These are phyloP conservation scores for Aspergillus indologenus DNA, from an alignment of 495 filamentous ascomycete genomes.

Conservation along the genomic window DNA sequence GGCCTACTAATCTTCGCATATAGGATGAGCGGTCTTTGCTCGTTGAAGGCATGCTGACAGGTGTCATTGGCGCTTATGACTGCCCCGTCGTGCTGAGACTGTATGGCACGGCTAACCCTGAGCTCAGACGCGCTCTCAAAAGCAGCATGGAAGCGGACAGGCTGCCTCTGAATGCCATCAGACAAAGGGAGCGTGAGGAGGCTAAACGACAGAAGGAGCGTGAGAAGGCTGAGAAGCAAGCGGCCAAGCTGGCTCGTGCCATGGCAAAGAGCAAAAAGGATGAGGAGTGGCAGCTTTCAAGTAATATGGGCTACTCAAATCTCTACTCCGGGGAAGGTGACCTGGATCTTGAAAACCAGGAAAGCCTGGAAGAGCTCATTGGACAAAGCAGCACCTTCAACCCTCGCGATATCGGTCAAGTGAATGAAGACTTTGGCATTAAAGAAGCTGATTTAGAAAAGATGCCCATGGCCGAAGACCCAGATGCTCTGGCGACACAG, in stretches of 20 bases:
- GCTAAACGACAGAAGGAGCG: conserved; percentile 26
- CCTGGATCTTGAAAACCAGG: conserved; percentile 24
- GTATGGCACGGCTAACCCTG: conserved; percentile 60
- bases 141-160: conserved; percentile 59
- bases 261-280: conserved; percentile 38
- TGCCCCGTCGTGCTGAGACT: conserved; percentile 67
- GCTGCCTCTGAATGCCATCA: conserved; percentile 48
- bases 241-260: conserved; percentile 44
- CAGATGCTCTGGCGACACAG: conserved; percentile 56
- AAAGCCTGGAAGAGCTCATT: conserved; percentile 60
- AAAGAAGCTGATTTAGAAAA: conserved; percentile 66
- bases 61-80: conserved; percentile 59
- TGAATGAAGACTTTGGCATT: conserved; percentile 66
- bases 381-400: conserved; percentile 66
- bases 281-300: conserved; percentile 28
- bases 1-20: conserved; percentile 29
- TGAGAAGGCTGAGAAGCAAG: conserved; percentile 48
- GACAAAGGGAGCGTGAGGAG: conserved; percentile 33
- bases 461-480: conserved; percentile 72
- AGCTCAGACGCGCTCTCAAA: conserved; percentile 50
- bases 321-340: conserved; percentile 26
- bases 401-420: conserved; percentile 61
- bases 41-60: conserved; percentile 66
- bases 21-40: conserved; percentile 51
- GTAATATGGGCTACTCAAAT: conserved; percentile 31